phyloP scores from a whole-genome alignment of 345 rosid species.

The Melastoma malabathricum region DNA sequence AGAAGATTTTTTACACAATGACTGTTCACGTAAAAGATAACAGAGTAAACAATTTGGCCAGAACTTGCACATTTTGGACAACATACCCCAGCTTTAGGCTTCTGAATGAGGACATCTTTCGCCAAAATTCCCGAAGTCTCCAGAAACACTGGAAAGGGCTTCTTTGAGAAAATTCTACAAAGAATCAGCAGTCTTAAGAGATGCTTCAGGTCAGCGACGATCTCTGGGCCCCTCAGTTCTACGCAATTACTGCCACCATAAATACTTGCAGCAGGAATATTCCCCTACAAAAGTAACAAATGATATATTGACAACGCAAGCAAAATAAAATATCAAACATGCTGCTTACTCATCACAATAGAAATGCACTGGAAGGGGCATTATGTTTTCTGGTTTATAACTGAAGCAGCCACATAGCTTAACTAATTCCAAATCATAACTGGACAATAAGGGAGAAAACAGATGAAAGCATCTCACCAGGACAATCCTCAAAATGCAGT shows the following conservation, averaged over 20 bases:
- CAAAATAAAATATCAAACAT: too few species aligned
- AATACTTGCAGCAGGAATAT: slow-evolving; percentile 61
- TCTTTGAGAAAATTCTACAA: slow-evolving; percentile 88
- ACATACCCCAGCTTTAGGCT: slow-evolving; percentile 95
- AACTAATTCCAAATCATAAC: too few species aligned
- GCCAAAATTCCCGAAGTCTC: slow-evolving; percentile 60
- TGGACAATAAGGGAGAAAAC: too few species aligned
- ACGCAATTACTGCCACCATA: slow-evolving; percentile 65
- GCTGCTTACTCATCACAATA: too few species aligned
- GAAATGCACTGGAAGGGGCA: too few species aligned
- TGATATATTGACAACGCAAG: not conserved
- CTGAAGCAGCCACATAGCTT: too few species aligned
- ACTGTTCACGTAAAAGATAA: too few species aligned
- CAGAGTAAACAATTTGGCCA: too few species aligned
- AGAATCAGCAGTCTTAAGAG: slow-evolving; percentile 61
- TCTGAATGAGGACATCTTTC: slow-evolving; percentile 80
- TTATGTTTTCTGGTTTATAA: too few species aligned
- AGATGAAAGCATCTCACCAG: too few species aligned
- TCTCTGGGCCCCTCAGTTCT: slow-evolving; percentile 51
- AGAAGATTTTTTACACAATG: too few species aligned
- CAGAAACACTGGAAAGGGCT: slow-evolving; percentile 77
- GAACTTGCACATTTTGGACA: not conserved
- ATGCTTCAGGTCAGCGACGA: slow-evolving; percentile 43
- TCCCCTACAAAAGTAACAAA: slow-evolving; percentile 36
- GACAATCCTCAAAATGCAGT: too few species aligned